These are phyloP conservation scores for Fusarium sp. DNA, from an alignment of 2,329 filamentous ascomycete species.

Conservation along the genomic window DNA sequence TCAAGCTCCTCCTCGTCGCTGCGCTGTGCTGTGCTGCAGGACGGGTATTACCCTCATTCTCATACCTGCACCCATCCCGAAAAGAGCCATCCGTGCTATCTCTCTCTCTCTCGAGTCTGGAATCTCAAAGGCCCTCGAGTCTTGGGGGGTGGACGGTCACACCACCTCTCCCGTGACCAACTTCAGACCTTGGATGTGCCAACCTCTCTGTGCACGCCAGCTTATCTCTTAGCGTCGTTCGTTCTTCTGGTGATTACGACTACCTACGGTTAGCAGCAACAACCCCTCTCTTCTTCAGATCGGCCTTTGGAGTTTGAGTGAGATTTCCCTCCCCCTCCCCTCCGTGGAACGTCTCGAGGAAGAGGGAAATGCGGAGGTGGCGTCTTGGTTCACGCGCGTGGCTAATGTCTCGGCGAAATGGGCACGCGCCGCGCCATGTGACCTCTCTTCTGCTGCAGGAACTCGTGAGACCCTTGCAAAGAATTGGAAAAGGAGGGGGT, in stretches of 20 bases:
- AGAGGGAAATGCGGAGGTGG: constrained; percentile 30
- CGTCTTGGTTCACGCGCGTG: constrained; percentile 22
- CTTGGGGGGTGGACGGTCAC: constrained; percentile 15
- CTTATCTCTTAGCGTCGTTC: not conserved
- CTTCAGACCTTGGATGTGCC: constrained; percentile 2
- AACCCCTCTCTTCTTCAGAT: not conserved
- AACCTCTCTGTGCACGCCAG: not conserved
- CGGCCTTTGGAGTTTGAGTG: not conserved
- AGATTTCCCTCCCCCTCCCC: not conserved
- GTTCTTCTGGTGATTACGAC: not conserved
- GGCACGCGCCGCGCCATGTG: constrained; percentile 23
- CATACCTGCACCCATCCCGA: not conserved
- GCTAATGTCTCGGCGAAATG: constrained; percentile 17
- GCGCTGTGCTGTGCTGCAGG: not conserved
- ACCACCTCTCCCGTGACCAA: constrained; percentile 32
- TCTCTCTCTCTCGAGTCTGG: not conserved
- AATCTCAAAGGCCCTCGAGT: not conserved
- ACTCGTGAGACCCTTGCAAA: constrained; percentile 29
- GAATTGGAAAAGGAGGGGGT: not conserved
- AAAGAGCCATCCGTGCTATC: not conserved
- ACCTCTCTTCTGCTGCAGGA: constrained; percentile 31
- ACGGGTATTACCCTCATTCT: constrained; percentile 10
- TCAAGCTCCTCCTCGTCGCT: not conserved
- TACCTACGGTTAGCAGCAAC: not conserved
- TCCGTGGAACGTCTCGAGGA: not conserved